These are phyloP conservation scores for Cytospora schulzeri DNA, from an alignment of 2,329 filamentous ascomycete genomes.

Conservation along the genomic window DNA sequence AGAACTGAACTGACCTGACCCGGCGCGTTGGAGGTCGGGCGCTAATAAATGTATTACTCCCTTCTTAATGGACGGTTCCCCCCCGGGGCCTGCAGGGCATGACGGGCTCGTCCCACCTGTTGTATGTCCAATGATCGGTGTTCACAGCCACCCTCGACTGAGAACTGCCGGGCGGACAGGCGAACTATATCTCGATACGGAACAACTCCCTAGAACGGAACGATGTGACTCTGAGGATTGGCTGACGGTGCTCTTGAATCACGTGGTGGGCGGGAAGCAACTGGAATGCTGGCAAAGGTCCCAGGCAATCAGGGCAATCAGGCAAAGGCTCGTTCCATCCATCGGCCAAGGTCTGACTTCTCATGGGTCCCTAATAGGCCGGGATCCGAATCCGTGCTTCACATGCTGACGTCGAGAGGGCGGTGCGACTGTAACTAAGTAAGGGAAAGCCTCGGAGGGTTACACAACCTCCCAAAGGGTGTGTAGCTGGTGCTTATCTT, in stretches of 20 bases:
- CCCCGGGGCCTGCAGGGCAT: background rate
- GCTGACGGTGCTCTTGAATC: background rate
- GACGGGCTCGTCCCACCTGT: background rate
- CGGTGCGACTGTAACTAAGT: background rate
- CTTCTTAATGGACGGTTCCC: background rate
- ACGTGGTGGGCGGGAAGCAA: background rate
- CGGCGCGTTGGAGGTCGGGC: background rate
- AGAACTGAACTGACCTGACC: slow-evolving; percentile 6
- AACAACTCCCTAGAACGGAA: background rate
- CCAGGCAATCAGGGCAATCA: no score
- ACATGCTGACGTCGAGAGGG: background rate
- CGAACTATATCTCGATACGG: background rate
- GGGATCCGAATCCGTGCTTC: background rate
- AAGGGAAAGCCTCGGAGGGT: background rate
- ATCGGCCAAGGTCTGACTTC: background rate
- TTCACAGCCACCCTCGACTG: background rate
- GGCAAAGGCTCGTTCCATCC: no score
- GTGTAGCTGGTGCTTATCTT: background rate
- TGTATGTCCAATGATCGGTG: background rate
- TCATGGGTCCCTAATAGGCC: background rate
- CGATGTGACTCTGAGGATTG: background rate
- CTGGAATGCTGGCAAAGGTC: background rate
- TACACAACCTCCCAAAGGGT: background rate
- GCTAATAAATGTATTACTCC: background rate
- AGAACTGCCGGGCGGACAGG: background rate